phyloP scores from a whole-genome alignment of 805 yeast species.

The Saccharomycopsis sp. region DNA sequence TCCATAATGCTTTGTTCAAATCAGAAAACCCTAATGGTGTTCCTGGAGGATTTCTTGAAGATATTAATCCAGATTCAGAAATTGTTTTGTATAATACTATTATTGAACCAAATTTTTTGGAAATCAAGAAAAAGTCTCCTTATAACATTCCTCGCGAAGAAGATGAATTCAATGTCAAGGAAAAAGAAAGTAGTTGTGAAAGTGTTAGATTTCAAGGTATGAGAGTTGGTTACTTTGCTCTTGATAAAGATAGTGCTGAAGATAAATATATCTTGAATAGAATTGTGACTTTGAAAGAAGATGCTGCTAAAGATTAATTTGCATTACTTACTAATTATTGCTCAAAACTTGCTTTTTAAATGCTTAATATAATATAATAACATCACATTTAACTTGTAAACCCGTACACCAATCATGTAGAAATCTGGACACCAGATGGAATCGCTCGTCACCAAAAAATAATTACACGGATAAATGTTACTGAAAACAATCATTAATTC shows the following conservation, averaged over 20 bases:
- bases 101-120: conserved; percentile 67
- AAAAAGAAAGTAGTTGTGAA: conserved; percentile 52
- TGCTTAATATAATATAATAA: no score
- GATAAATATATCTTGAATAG: conserved; percentile 70
- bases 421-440: no score
- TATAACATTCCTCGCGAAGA: conserved; percentile 54
- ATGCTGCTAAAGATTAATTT: conserved; percentile 34
- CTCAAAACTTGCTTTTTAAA: no score
- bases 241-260: conserved; percentile 65
- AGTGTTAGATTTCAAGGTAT: conserved; percentile 96
- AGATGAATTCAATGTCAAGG: conserved; percentile 60
- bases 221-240: conserved; percentile 90
- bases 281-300: conserved; percentile 89
- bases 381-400: no score
- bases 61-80: conserved; percentile 74
- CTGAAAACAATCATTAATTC: no score
- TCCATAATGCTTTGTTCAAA: conserved; percentile 78
- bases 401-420: no score
- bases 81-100: conserved; percentile 52
- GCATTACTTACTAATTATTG: no score
- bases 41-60: conserved; percentile 82
- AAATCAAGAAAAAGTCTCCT: conserved; percentile 62
- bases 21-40: conserved; percentile 85
- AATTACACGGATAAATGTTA: no score
- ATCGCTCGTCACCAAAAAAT: not conserved